phyloP scores from a whole-genome alignment of 345 rosid species.

The Physaria fendleri region DNA sequence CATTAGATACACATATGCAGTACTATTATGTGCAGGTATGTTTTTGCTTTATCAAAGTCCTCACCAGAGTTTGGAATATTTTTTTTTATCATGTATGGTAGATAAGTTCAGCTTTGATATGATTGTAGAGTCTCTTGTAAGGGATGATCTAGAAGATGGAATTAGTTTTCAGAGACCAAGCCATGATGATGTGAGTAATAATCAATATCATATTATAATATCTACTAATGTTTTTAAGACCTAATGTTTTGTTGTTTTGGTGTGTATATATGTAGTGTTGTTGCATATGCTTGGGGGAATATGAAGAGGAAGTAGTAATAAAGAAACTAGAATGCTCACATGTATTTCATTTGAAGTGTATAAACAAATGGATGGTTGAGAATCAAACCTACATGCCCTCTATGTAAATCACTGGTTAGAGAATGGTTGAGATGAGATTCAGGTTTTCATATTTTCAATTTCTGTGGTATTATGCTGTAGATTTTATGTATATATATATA shows the following conservation, averaged over 20 bases:
- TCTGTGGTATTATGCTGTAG: too few species aligned
- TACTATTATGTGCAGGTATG: background rate
- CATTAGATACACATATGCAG: background rate
- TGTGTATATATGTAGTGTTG: slow-evolving; percentile 8
- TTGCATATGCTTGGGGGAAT: slow-evolving; percentile 11
- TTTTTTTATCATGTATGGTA: background rate
- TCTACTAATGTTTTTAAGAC: background rate
- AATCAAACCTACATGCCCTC: slow-evolving; percentile 8
- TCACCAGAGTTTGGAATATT: background rate
- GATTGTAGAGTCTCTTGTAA: background rate
- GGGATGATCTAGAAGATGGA: background rate
- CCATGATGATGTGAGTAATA: slow-evolving; percentile 7
- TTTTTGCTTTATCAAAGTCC: background rate
- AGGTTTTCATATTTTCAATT: too few species aligned
- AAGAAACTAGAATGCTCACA: slow-evolving; percentile 10
- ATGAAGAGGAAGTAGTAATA: background rate
- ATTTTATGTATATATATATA: too few species aligned
- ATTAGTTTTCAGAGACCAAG: background rate
- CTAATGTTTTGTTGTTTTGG: too few species aligned
- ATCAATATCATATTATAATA: background rate
- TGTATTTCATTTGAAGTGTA: slow-evolving; percentile 8
- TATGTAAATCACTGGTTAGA: background rate
- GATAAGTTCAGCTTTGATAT: background rate
- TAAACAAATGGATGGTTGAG: slow-evolving; percentile 1
- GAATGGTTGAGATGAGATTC: too few species aligned